phyloP scores from a whole-genome alignment of 2,329 filamentous ascomycete species.

The Trichoderma brevicompactum region DNA sequence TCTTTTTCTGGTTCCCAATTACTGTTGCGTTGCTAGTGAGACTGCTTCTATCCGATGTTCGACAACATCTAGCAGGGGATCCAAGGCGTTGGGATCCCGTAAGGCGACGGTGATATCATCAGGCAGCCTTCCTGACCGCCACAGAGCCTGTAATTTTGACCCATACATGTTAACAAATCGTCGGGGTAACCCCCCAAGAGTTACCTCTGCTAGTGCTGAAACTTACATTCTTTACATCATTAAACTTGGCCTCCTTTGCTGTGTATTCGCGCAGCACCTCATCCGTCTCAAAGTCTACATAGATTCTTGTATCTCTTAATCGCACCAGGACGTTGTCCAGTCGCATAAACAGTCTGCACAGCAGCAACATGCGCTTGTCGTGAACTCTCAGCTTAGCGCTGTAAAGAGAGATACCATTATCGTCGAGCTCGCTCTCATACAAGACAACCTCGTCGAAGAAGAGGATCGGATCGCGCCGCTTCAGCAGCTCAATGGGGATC shows the following conservation, averaged over 20 bases:
- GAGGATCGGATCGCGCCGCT: constrained; percentile 86
- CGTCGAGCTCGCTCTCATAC: constrained; percentile 96
- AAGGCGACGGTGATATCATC: constrained; percentile 78
- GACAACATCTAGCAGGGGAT: constrained; percentile 70
- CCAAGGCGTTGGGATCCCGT: constrained; percentile 78
- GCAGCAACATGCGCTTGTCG: constrained; percentile 81
- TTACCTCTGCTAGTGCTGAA: no score
- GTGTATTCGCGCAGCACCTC: constrained; percentile 89
- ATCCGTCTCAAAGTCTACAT: constrained; percentile 81
- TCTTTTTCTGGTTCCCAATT: background rate
- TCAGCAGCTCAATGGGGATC: constrained; percentile 86
- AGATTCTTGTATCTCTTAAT: constrained; percentile 87
- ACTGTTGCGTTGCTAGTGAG: constrained; percentile 30
- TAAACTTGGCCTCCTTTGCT: constrained; percentile 81
- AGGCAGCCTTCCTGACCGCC: constrained; percentile 56
- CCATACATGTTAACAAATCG: background rate
- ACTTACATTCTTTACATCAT: constrained; percentile 69
- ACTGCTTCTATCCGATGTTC: constrained; percentile 65
- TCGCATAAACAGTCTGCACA: constrained; percentile 88
- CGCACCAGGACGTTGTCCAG: constrained; percentile 88
- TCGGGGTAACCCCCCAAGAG: background rate
- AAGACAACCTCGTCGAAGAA: constrained; percentile 97
- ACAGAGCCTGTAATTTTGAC: constrained; percentile 48
- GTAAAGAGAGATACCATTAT: constrained; percentile 91
- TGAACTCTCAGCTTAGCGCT: constrained; percentile 93